Conservation (phyloP, 805 yeast genomes). For the Lipomyces orientalis region DNA sequence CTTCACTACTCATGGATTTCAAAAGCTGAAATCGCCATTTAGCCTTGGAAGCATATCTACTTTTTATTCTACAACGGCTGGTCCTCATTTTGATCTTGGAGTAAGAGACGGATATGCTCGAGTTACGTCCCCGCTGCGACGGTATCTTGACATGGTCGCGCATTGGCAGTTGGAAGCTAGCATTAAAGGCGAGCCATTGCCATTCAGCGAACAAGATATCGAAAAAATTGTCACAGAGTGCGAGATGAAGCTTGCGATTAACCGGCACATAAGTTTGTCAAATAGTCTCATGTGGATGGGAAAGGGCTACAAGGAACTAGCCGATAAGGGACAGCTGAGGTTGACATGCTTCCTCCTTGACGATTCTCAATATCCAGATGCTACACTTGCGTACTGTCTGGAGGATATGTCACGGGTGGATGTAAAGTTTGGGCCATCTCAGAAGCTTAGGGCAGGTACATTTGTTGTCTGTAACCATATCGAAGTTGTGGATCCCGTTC, state of each 20-base stretch:
- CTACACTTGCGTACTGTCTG: slow-evolving; percentile 15
- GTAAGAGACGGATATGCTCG: slow-evolving; percentile 58
- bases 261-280: background rate
- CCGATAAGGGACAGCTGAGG: background rate
- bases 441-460: slow-evolving; percentile 18
- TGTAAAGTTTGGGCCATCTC: slow-evolving; percentile 8
- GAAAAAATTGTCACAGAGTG: background rate
- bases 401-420: slow-evolving; percentile 21
- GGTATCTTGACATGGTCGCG: slow-evolving; percentile 78
- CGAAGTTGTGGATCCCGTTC: slow-evolving; percentile 15
- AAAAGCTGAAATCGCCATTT: background rate
- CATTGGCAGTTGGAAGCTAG: slow-evolving; percentile 74
- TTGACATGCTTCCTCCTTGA: slow-evolving; percentile 19
- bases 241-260: background rate
- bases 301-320: slow-evolving; percentile 7
- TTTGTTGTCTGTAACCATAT: slow-evolving; percentile 38
- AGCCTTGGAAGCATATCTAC: background rate
- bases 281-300: background rate
- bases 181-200: slow-evolving; percentile 42
- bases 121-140: slow-evolving; percentile 86
- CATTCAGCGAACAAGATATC: slow-evolving; percentile 23
- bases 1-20: background rate
- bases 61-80: slow-evolving; percentile 12
- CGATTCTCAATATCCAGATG: slow-evolving; percentile 15
- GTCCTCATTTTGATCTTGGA: slow-evolving; percentile 52